These are phyloP conservation scores for Agmasoma carcini DNA, from an alignment of 371 early-diverging fungal species.

Conservation along the genomic window DNA sequence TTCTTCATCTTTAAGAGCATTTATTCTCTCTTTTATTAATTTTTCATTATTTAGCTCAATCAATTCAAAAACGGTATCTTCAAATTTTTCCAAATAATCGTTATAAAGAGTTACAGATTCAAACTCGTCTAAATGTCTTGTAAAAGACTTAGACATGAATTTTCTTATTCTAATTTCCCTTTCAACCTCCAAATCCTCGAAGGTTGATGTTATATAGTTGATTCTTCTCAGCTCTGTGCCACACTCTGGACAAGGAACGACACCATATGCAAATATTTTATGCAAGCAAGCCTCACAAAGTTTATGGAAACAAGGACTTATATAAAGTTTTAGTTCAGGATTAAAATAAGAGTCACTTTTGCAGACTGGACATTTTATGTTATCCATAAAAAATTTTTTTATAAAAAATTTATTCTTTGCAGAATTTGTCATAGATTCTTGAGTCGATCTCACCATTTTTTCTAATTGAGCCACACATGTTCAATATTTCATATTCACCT, in stretches of 20 bases:
- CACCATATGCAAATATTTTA: conserved; percentile 46
- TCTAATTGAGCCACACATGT: conserved; percentile 48
- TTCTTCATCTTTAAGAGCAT: conserved; percentile 24
- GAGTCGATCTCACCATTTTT: conserved; percentile 48
- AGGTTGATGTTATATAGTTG: conserved; percentile 53
- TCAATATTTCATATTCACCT: conserved; percentile 39
- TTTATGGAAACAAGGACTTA: conserved; percentile 88
- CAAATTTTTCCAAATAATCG: conserved; percentile 51
- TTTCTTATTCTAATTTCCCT: conserved; percentile 54
- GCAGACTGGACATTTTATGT: conserved; percentile 81
- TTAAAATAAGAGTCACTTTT: conserved; percentile 78
- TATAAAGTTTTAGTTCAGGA: conserved; percentile 70
- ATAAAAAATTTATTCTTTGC: conserved; percentile 18
- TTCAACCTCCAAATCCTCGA: conserved; percentile 54
- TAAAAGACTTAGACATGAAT: conserved; percentile 25
- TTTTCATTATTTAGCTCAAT: conserved; percentile 39
- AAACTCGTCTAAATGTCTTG: conserved; percentile 38
- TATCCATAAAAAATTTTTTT: conserved; percentile 45
- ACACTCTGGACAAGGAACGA: conserved; percentile 54
- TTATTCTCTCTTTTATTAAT: conserved; percentile 34
- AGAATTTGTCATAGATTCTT: conserved; percentile 37
- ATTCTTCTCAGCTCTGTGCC: conserved; percentile 46
- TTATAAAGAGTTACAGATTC: conserved; percentile 44
- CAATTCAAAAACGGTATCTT: conserved; percentile 47
- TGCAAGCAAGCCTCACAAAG: conserved; percentile 59